Base-by-base conservation (phyloP, 2,329 filamentous ascomycete species). In the Macrophomina pseudophaseolina region DNA sequence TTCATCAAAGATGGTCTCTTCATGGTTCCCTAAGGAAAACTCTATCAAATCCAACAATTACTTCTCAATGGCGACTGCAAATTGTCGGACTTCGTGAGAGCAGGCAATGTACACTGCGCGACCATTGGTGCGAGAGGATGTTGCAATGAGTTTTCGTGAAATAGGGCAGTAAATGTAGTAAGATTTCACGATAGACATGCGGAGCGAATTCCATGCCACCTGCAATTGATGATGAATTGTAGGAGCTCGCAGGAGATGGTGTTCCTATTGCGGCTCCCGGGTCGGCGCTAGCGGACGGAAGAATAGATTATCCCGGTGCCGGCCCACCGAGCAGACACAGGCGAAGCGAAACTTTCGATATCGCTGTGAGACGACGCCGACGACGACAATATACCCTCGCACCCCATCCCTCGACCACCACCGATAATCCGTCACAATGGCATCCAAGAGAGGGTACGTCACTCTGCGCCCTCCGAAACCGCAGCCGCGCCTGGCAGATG, bases 371-470 rank as follows among this genome's bases (percentile, higher is more conserved):
- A 65, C 51, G 62, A 65, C 63, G 63, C 49, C 63, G 63, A 65
- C 63, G 63, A 65, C 63, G 63, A 65, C 63, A 58, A 58, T 64
- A 71, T 62, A 62, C 58, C 58, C 58, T 49, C 42, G 30, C 58
- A 62, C 58, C 56, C 44, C 38, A 62, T 30, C 56, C 69, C 66
- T 72, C 74, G 72, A 74, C 71, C 74, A 71, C 73, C 74, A 71
- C 72, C 72, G 52, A 70, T 70, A 75, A 72, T 71, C 73, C 69
- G 71, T 71, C 74, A 76, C 71, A 73, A 81, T 81, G 79, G 75
- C 78, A 71, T 69, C 66, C 63, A 79, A 77, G 73, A 74, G 77
- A 71, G 76, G 75, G 78, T 80, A 78, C 67, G 76, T 74, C 59
- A 48, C 23, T 33, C 38, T 11, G 7, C n/a, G 11, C 3, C 32